Evolutionary conservation across 257 asterid genomes (phyloP), one percentile per base, ranked within the genome.

Genomic region (Ilex asprella): DNA sequence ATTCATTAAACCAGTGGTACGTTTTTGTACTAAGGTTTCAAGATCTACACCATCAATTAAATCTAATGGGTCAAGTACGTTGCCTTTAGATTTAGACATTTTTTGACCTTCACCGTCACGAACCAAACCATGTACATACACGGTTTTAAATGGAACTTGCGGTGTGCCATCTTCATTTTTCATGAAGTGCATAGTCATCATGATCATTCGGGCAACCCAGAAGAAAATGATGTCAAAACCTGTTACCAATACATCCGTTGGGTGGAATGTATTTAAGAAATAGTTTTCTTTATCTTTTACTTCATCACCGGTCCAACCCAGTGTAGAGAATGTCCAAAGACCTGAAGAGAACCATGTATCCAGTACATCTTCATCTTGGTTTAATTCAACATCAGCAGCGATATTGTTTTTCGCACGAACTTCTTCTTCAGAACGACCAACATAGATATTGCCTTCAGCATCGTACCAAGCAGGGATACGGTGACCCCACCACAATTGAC

Each of bases 151-250:
- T 16, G 54, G 54, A 13, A 49, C 54, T 2, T 49, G 3, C 5
- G n/a, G n/a, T n/a, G n/a, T n/a, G n/a, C n/a, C n/a, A n/a, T n/a
- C n/a, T n/a, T n/a, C n/a, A n/a, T n/a, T n/a, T n/a, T 9, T 9
- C 5, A 9, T 49, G 54, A 49, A 49, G 54, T 49, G 9, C 54
- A 3, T 2, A 16, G 3, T 6, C 54, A 9, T 9, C 54, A 49
- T 49, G n/a, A 49, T 9, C 54, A 49, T 49, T 13, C 54, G 54
- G 5, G 54, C 54, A 16, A 49, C 54, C 54, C 54, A 49, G 54
- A 49, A 49, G 54, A 49, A 49, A 16, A 49, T 49, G 54, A 49
- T 49, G 54, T 49, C 54, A 16, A 49, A 49, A 16, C 54, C 54
- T 13, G 54, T 49, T 13, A 49, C 54, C 3, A 49, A 16, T 16